Evolutionary conservation across 148 eudicot species (phyloP), one percentile per base, ranked within the genome.

Genomic region (Cornus controversa): DNA sequence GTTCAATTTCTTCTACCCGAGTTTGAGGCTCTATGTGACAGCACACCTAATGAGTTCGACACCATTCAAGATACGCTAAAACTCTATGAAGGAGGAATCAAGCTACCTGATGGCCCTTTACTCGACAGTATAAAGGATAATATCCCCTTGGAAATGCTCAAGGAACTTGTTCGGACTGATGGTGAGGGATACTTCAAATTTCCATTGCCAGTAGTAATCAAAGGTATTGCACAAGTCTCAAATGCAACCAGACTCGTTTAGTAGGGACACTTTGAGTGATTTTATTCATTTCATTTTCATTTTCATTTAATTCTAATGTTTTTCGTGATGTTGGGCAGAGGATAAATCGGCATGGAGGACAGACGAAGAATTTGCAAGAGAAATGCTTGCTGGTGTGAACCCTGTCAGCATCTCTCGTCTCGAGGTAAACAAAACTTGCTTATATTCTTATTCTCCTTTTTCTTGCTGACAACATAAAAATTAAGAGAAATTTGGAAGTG

Each of bases 321-420:
- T 29, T 70, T 11, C n/a, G 1, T 63, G 9, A 22, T 67, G 45
- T 47, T 34, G 78, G 70, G 73, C 75, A 91, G 97, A 83, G 90
- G 87, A 91, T 71, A 87, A 85, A 84, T 72, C 80, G 6, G 91
- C 91, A 67, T 93, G 97, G 93, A 85, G 87, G 73, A 89, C 93
- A 29, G 94, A 91, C 70, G 89, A 85, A 78, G 97, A 93, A 85
- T 91, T 91, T 80, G 90, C 83, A 15, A 85, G 94, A 84, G 97
- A 93, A 84, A 85, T 91, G 93, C 79, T 91, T 70, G 97, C 97
- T 16, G 97, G 93, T 58, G 58, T 91, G 16, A 86, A 89, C 74
- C 94, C 97, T 78, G 62, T 91, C 71, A 36, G 81, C 47, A 88
- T 93, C 73, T 75, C 82, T 10, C 84, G 89, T 67, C 90, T 93